phyloP scores from a whole-genome alignment of 2,329 filamentous ascomycete genomes.

The Aspergillus candidus region DNA sequence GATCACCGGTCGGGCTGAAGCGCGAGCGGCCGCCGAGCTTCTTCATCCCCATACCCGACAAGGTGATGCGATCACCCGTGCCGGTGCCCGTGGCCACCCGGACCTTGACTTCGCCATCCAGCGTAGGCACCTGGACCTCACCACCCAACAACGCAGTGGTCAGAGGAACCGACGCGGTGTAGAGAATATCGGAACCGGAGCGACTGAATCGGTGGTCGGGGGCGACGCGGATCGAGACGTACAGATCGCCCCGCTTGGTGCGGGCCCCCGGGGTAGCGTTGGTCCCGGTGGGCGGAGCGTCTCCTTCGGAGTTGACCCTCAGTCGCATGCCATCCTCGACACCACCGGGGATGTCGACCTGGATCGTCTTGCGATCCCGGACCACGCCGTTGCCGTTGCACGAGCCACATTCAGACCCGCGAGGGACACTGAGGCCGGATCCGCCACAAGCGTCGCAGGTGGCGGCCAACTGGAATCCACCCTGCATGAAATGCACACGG shows the following conservation, averaged over 20 bases:
- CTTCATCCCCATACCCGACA: conserved; percentile 91
- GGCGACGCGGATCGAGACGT: conserved; percentile 84
- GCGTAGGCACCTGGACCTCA: conserved; percentile 79
- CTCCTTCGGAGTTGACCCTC: conserved; percentile 76
- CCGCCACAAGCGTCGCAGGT: conserved; percentile 80
- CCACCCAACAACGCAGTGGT: conserved; percentile 91
- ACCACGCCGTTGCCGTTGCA: conserved; percentile 81
- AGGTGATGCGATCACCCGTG: conserved; percentile 84
- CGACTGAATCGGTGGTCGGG: conserved; percentile 85
- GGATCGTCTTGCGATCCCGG: conserved; percentile 74
- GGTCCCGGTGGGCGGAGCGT: conserved; percentile 72
- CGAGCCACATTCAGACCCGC: conserved; percentile 70
- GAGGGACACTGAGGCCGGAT: conserved; percentile 67
- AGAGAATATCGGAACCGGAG: conserved; percentile 80
- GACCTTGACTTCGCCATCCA: conserved; percentile 85
- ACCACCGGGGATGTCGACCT: conserved; percentile 86
- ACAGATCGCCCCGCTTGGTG: conserved; percentile 77
- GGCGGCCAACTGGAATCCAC: conserved; percentile 92
- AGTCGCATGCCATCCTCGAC: conserved; percentile 96
- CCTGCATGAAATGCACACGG: conserved; percentile 80
- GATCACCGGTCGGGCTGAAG: conserved; percentile 60
- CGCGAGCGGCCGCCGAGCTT: conserved; percentile 60
- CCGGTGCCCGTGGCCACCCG: conserved; percentile 86
- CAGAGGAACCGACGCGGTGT: conserved; percentile 84
- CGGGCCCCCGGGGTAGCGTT: conserved; percentile 57